Evolutionary conservation across 495 filamentous ascomycete species (phyloP).

Genomic region (Penicillium longicatenatum): DNA sequence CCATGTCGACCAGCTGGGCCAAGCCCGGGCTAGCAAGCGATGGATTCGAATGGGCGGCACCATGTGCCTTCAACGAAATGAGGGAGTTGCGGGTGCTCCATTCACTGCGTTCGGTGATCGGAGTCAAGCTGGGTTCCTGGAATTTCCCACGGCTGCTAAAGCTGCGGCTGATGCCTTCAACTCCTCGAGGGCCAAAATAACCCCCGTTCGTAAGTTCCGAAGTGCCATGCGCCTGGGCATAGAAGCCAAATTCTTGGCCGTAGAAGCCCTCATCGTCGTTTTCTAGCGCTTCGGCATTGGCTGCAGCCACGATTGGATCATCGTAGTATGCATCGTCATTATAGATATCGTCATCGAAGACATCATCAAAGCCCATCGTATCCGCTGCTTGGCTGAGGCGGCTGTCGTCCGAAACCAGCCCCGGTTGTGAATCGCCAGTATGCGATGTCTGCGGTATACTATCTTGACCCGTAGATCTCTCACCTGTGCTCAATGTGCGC

Average conservation of each 20-base stretch:
- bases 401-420: constrained; percentile 48
- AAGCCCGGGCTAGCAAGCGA: constrained; percentile 60
- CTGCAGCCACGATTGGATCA: constrained; percentile 88
- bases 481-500: constrained; percentile 50
- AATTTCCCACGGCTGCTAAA: constrained; percentile 70
- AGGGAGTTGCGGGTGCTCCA: constrained; percentile 93
- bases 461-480: constrained; percentile 39
- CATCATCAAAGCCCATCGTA: constrained; percentile 41
- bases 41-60: constrained; percentile 44
- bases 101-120: constrained; percentile 94
- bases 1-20: constrained; percentile 71
- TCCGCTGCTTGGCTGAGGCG: constrained; percentile 45
- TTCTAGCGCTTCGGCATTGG: constrained; percentile 90
- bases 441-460: constrained; percentile 34
- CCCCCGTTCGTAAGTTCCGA: constrained; percentile 74
- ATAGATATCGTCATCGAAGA: constrained; percentile 56
- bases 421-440: constrained; percentile 51
- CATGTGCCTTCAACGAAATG: constrained; percentile 68
- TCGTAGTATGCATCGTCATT: constrained; percentile 71
- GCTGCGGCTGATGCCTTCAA: constrained; percentile 63
- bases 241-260: constrained; percentile 98
- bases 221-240: constrained; percentile 62
- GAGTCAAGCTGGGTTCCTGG: constrained; percentile 87
- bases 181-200: constrained; percentile 78
- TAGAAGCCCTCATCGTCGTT: constrained; percentile 93